phyloP scores from a whole-genome alignment of 2,329 filamentous ascomycete species.

The Penicillium sp. region DNA sequence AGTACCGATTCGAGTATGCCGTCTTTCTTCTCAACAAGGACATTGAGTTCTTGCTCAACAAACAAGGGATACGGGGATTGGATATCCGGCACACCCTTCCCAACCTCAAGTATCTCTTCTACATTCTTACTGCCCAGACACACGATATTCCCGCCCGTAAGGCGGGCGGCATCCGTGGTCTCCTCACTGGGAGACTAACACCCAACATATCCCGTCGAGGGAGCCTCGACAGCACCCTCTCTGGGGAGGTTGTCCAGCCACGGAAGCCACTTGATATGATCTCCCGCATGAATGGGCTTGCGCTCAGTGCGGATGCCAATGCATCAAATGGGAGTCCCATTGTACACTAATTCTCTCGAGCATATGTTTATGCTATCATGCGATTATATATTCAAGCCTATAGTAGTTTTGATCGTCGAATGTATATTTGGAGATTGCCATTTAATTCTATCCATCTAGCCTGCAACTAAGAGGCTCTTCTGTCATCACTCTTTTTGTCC shows the following conservation, averaged over 20 bases:
- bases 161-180: constrained; percentile 47
- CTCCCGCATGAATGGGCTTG: constrained; percentile 23
- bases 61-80: constrained; percentile 69
- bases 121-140: constrained; percentile 77
- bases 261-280: constrained; percentile 22
- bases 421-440: no score
- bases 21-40: constrained; percentile 97
- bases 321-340: constrained; percentile 5
- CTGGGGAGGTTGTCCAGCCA: constrained; percentile 25
- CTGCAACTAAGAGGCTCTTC: no score
- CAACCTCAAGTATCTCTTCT: constrained; percentile 88
- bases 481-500: no score
- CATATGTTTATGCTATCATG: no score
- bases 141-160: constrained; percentile 54
- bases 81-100: constrained; percentile 89
- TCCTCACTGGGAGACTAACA: constrained; percentile 35
- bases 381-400: no score
- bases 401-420: no score
- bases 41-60: constrained; percentile 65
- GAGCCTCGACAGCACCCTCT: constrained; percentile 37
- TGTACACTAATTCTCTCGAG: no score
- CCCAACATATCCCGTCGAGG: constrained; percentile 34
- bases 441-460: no score
- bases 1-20: constrained; percentile 91
- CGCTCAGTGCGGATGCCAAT: constrained; percentile 14